A percentile compares a stretch with the other conserved stretches of the same genome.
Evolutionary conservation across 331 rosid species (phyloP).

Genomic region (Ulmus americana): DNA sequence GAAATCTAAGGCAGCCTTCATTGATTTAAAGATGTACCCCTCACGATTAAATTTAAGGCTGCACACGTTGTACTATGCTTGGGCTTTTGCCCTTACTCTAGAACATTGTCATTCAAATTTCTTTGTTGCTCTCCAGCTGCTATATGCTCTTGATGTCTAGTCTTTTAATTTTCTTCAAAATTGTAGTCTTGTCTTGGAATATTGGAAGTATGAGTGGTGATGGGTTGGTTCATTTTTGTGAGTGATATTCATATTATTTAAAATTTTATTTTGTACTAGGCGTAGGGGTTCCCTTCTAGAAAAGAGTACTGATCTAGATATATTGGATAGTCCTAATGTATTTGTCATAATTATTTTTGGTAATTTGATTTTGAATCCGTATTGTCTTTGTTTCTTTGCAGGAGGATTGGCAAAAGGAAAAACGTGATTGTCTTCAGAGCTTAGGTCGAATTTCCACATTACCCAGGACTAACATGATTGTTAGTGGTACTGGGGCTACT

Average conservation of each 20-base stretch:
- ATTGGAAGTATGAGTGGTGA: background rate
- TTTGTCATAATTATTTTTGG: background rate
- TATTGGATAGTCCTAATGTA: background rate
- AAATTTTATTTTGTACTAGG: background rate
- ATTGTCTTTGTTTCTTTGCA: slow-evolving; percentile 36
- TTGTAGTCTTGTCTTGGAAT: background rate
- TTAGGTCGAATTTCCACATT: slow-evolving; percentile 77
- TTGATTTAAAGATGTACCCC: too few relatives aligned
- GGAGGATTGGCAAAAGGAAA: slow-evolving; percentile 99
- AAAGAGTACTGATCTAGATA: background rate
- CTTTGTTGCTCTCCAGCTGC: too few relatives aligned
- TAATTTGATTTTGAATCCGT: slow-evolving; percentile 13
- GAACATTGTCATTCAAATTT: too few relatives aligned
- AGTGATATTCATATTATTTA: background rate
- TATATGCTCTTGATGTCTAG: too few relatives aligned
- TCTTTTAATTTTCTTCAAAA: too few relatives aligned
- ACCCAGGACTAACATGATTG: slow-evolving; percentile 68
- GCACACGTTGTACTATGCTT: too few relatives aligned
- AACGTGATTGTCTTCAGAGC: slow-evolving; percentile 92
- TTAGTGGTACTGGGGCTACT: slow-evolving; percentile 38
- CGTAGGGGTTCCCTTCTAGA: background rate
- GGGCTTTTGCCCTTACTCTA: too few relatives aligned
- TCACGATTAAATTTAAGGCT: too few relatives aligned
- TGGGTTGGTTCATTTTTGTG: background rate
- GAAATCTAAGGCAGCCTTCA: background rate